These are phyloP conservation scores for Collariella sp. DNA, from an alignment of 495 filamentous ascomycete species.

Conservation along the genomic window DNA sequence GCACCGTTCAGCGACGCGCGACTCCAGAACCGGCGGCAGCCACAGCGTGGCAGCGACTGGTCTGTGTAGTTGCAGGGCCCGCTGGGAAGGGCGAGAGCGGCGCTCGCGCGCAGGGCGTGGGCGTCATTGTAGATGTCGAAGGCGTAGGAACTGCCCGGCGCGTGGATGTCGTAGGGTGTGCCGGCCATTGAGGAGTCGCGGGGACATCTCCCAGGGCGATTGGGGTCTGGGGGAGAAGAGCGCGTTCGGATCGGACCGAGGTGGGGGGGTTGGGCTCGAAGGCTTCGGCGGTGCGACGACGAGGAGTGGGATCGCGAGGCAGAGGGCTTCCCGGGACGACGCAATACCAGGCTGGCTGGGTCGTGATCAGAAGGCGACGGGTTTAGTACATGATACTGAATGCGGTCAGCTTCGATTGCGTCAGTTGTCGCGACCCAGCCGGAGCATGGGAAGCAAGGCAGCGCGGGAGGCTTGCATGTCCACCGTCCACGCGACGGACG, in stretches of 20 bases:
- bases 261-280: neutral
- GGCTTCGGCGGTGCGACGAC: neutral
- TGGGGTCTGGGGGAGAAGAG: neutral
- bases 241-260: neutral
- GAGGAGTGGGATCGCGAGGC: neutral
- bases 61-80: constrained; percentile 59
- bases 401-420: constrained; percentile 24
- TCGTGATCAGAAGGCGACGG: constrained; percentile 27
- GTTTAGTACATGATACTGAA: constrained; percentile 39
- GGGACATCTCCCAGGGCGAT: constrained; percentile 24
- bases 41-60: constrained; percentile 46
- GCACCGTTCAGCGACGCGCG: constrained; percentile 21
- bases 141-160: constrained; percentile 33
- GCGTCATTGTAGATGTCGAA: constrained; percentile 44
- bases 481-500: neutral
- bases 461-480: constrained; percentile 2
- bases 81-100: constrained; percentile 36
- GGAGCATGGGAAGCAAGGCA: constrained; percentile 3
- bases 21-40: constrained; percentile 60
- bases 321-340: constrained; percentile 16
- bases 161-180: constrained; percentile 33
- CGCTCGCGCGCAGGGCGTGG: constrained; percentile 19
- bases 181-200: constrained; percentile 40
- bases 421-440: constrained; percentile 17
- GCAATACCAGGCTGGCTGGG: constrained; percentile 32